phyloP scores from a whole-genome alignment of 1,284 basidiomycete species.

The Cryptococcus sp. region DNA sequence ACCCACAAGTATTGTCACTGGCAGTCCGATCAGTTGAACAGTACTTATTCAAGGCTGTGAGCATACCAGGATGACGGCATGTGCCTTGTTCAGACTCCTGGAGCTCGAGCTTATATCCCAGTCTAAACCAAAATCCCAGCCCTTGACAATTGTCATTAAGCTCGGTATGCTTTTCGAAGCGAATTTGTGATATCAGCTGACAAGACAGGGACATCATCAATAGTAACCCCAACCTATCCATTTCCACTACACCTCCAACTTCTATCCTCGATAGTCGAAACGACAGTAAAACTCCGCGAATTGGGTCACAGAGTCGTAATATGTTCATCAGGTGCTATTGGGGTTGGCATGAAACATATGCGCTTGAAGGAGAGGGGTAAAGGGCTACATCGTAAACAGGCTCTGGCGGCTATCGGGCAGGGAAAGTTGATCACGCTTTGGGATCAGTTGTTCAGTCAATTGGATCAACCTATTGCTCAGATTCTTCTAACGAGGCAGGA shows the following conservation, averaged over 20 bases:
- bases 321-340: slow-evolving; percentile 94
- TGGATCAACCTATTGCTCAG: slow-evolving; percentile 93
- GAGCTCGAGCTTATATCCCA: background rate
- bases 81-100: background rate
- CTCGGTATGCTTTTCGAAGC: slow-evolving; percentile 67
- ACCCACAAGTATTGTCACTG: too few species aligned
- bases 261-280: slow-evolving; percentile 87
- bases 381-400: slow-evolving; percentile 86
- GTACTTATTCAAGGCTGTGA: too few species aligned
- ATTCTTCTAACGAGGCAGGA: slow-evolving; percentile 90
- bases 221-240: slow-evolving; percentile 84
- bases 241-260: slow-evolving; percentile 80
- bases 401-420: slow-evolving; percentile 94
- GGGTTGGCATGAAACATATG: slow-evolving; percentile 90
- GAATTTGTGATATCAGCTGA: background rate
- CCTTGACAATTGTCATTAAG: slow-evolving; percentile 74
- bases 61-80: background rate
- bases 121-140: slow-evolving; percentile 12
- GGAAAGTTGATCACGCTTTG: slow-evolving; percentile 91
- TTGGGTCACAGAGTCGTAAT: slow-evolving; percentile 91
- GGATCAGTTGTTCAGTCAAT: slow-evolving; percentile 91
- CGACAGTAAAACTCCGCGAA: slow-evolving; percentile 70
- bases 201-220: slow-evolving; percentile 73
- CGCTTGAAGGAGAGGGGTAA: slow-evolving; percentile 73
- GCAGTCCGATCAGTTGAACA: too few species aligned